phyloP scores from a whole-genome alignment of 2,329 filamentous ascomycete genomes.

The Stromatinia cepivora region DNA sequence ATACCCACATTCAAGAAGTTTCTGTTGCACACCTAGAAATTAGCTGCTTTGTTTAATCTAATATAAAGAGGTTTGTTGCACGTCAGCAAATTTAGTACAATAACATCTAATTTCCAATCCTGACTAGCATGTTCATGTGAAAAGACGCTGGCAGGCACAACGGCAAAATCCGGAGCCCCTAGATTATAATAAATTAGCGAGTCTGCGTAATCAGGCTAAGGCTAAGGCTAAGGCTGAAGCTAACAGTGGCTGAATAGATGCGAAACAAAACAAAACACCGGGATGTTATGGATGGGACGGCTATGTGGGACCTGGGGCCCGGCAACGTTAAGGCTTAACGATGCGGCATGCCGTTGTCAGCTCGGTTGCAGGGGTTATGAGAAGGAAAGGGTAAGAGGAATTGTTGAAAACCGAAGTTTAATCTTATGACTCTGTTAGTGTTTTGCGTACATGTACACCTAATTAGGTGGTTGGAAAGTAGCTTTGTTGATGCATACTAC shows the following conservation, averaged over 20 bases:
- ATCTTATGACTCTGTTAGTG: background rate
- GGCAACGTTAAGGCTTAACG: slow-evolving; percentile 16
- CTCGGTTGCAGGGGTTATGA: background rate
- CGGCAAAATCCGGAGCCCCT: slow-evolving; percentile 2
- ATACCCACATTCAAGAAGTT: background rate
- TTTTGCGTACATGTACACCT: background rate
- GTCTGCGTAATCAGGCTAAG: background rate
- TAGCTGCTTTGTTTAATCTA: slow-evolving; percentile 6
- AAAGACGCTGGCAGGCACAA: background rate
- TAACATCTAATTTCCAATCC: background rate
- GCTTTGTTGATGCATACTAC: background rate
- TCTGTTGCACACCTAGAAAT: background rate
- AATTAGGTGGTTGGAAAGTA: background rate
- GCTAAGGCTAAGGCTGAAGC: background rate
- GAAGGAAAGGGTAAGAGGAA: background rate
- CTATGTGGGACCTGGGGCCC: background rate
- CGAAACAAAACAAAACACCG: slow-evolving; percentile 6
- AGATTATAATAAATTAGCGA: too few relatives aligned
- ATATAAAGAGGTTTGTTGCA: slow-evolving; percentile 2
- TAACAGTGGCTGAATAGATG: slow-evolving; percentile 5
- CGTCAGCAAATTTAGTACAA: slow-evolving; percentile 5
- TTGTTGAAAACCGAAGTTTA: background rate
- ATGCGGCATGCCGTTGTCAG: background rate
- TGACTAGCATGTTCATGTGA: background rate
- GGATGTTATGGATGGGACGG: slow-evolving; percentile 3